Conservation (phyloP, 768 basidiomycete species). For the Amanita muscaria region DNA sequence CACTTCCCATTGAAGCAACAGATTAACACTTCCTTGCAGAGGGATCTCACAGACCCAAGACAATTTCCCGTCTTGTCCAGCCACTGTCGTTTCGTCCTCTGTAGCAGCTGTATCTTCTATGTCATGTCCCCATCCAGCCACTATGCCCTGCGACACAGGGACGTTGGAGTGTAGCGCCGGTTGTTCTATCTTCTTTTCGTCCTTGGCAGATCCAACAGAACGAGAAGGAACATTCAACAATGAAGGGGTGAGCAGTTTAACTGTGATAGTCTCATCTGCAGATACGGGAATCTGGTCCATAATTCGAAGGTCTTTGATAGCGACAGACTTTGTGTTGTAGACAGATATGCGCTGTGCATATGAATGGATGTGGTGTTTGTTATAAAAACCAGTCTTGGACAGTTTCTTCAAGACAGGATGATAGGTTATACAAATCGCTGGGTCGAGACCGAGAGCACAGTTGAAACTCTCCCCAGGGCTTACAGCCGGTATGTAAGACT, state of each 20-base stretch:
- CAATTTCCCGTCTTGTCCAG: slow-evolving; percentile 27
- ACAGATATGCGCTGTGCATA: slow-evolving; percentile 30
- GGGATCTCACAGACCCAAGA: slow-evolving; percentile 25
- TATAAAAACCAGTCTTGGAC: slow-evolving; percentile 27
- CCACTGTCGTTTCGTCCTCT: slow-evolving; percentile 17
- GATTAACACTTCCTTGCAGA: slow-evolving; percentile 21
- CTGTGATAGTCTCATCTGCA: slow-evolving; percentile 20
- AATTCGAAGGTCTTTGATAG: slow-evolving; percentile 21
- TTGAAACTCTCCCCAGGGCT: slow-evolving; percentile 32
- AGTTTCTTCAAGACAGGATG: slow-evolving; percentile 26
- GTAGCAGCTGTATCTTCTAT: slow-evolving; percentile 10
- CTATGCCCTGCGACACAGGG: slow-evolving; percentile 18
- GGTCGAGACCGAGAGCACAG: slow-evolving; percentile 31
- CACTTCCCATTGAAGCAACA: slow-evolving; percentile 28
- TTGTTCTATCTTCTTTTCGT: slow-evolving; percentile 1
- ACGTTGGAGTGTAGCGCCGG: slow-evolving; percentile 10
- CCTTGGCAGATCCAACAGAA: slow-evolving; percentile 5
- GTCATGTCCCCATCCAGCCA: slow-evolving; percentile 24
- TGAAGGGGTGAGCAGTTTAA: too few relatives aligned
- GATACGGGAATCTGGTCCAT: slow-evolving; percentile 31
- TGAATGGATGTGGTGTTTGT: slow-evolving; percentile 17
- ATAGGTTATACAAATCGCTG: slow-evolving; percentile 30
- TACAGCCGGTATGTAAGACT: slow-evolving; percentile 23
- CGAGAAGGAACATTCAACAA: not conserved
- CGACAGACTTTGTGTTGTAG: slow-evolving; percentile 25